phyloP scores from a whole-genome alignment of 2,329 filamentous ascomycete genomes.

The Hypomyces rosellus region DNA sequence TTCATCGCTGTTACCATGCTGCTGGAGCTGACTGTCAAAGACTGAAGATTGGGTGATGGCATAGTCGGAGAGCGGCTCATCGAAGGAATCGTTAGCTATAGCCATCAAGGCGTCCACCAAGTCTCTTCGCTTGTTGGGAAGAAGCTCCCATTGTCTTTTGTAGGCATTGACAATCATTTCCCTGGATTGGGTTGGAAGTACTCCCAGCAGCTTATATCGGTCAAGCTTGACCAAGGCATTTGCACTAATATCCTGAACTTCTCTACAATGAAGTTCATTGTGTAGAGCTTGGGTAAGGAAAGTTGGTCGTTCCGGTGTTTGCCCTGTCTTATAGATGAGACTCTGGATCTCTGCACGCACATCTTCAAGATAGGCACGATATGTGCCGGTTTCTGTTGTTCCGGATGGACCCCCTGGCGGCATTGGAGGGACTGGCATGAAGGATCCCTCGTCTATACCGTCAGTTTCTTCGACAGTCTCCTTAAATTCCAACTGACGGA shows the following conservation, averaged over 20 bases:
- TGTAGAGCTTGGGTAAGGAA: constrained; percentile 28
- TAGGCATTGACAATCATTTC: constrained; percentile 34
- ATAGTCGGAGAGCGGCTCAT: constrained; percentile 30
- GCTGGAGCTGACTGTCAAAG: constrained; percentile 31
- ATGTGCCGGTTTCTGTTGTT: constrained; percentile 33
- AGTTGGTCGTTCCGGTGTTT: constrained; percentile 22
- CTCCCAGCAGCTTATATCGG: constrained; percentile 31
- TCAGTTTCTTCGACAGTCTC: constrained; percentile 33
- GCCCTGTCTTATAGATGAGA: constrained; percentile 31
- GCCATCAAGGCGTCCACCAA: constrained; percentile 28
- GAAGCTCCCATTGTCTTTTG: constrained; percentile 33
- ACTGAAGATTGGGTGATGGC: constrained; percentile 33
- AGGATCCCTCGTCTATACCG: constrained; percentile 33
- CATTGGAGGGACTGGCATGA: constrained; percentile 28
- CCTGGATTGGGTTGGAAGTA: constrained; percentile 29
- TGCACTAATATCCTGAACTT: constrained; percentile 21
- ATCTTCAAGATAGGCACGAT: constrained; percentile 44
- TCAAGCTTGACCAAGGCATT: constrained; percentile 25
- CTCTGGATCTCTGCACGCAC: constrained; percentile 43
- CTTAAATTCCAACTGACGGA: constrained; percentile 43
- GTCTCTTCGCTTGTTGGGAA: constrained; percentile 23
- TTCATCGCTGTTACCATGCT: constrained; percentile 23
- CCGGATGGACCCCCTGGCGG: constrained; percentile 27
- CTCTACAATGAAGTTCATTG: constrained; percentile 24
- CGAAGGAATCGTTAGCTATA: constrained; percentile 29